These are phyloP conservation scores for Dioszegia hungarica DNA, from an alignment of 768 basidiomycete species.

Conservation along the genomic window DNA sequence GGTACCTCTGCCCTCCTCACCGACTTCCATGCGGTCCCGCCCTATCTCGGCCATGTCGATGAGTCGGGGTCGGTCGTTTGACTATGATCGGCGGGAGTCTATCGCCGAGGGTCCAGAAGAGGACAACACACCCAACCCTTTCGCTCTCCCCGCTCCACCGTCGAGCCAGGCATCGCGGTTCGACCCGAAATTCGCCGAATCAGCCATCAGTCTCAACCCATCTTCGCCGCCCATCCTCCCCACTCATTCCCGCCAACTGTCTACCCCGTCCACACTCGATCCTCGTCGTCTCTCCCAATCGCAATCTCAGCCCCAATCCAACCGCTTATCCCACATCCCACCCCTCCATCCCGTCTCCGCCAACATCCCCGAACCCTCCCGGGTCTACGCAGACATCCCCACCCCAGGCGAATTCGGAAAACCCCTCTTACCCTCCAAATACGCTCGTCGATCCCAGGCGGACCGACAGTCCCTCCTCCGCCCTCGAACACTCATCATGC, in stretches of 20 bases:
- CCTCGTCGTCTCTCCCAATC: not conserved
- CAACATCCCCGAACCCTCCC: not conserved
- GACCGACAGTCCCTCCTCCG: conserved; percentile 61
- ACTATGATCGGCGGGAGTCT: not conserved
- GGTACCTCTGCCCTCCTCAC: conserved; percentile 32
- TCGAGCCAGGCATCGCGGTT: conserved; percentile 63
- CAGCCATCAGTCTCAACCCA: not conserved
- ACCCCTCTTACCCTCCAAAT: conserved; percentile 26
- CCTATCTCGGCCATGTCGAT: not conserved
- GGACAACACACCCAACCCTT: conserved; percentile 54
- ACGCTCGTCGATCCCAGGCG: conserved; percentile 10
- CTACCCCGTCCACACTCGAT: not conserved
- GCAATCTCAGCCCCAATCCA: not conserved
- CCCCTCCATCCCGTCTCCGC: not conserved
- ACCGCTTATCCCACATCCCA: not conserved
- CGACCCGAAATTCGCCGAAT: conserved; percentile 64
- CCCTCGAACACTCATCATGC: conserved; percentile 92
- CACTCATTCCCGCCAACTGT: not conserved
- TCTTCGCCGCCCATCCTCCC: conserved; percentile 1
- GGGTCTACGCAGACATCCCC: conserved; percentile 24
- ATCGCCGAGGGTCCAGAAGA: conserved; percentile 3
- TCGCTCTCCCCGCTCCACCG: conserved; percentile 64
- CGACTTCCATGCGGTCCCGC: conserved; percentile 9
- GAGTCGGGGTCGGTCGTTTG: not conserved
- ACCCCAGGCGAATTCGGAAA: conserved; percentile 31